These are phyloP conservation scores for Lipomyces kockii DNA, from an alignment of 805 yeast genomes.

Conservation along the genomic window DNA sequence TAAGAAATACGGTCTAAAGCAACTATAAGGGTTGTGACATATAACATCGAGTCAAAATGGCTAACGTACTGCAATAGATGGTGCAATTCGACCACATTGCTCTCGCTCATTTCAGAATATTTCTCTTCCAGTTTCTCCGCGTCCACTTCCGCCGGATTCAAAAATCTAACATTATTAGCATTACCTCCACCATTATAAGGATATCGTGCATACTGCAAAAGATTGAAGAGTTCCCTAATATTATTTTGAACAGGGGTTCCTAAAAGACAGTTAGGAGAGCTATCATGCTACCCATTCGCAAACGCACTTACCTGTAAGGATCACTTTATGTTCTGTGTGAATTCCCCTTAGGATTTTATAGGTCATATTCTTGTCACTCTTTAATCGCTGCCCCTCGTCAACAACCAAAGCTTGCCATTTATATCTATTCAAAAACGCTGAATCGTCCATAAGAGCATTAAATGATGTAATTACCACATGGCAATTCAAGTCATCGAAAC, in stretches of 20 bases:
- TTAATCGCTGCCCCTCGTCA: slow-evolving; percentile 93
- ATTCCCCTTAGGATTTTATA: slow-evolving; percentile 51
- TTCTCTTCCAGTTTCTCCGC: slow-evolving; percentile 85
- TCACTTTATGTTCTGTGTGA: slow-evolving; percentile 68
- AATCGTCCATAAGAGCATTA: slow-evolving; percentile 75
- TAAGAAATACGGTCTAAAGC: slow-evolving; percentile 75
- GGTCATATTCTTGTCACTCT: slow-evolving; percentile 52
- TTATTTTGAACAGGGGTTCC: slow-evolving; percentile 96
- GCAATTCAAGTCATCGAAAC: slow-evolving; percentile 36
- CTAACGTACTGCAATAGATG: slow-evolving; percentile 53
- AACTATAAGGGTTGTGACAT: neutral
- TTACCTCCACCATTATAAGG: neutral
- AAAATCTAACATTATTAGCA: slow-evolving; percentile 49
- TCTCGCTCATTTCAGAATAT: slow-evolving; percentile 82
- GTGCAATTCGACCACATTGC: slow-evolving; percentile 81
- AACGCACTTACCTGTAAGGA: slow-evolving; percentile 68
- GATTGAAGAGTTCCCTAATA: slow-evolving; percentile 84
- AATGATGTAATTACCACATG: slow-evolving; percentile 82
- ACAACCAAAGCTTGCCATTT: slow-evolving; percentile 83
- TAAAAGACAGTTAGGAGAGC: slow-evolving; percentile 42
- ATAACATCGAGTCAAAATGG: slow-evolving; percentile 19
- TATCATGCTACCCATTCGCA: too few species aligned
- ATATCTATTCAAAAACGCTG: slow-evolving; percentile 54
- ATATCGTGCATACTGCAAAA: slow-evolving; percentile 54
- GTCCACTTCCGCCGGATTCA: slow-evolving; percentile 78